These are phyloP conservation scores for Monosporascus sp. DNA, from an alignment of 2,329 filamentous ascomycete species.

Conservation along the genomic window DNA sequence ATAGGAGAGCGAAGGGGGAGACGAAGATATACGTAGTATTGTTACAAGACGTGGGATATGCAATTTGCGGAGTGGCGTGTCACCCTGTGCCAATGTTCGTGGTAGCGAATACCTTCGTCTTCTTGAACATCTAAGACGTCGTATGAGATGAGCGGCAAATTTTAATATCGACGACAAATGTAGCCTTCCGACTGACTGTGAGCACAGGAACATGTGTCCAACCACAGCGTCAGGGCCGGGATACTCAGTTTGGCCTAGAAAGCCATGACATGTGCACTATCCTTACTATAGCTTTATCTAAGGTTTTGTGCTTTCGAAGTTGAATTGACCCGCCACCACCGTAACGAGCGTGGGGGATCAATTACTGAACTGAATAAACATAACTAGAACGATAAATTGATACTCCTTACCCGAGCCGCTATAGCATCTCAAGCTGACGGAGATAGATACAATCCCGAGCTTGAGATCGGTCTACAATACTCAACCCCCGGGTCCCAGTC, in stretches of 20 bases:
- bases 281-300: too few relatives aligned
- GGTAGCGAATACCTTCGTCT: background rate
- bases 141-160: slow-evolving; percentile 17
- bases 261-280: too few relatives aligned
- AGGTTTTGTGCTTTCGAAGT: too few relatives aligned
- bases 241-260: too few relatives aligned
- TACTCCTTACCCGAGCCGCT: background rate
- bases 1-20: background rate
- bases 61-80: background rate
- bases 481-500: background rate
- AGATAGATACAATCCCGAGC: background rate
- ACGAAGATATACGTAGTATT: background rate
- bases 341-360: too few relatives aligned
- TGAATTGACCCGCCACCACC: too few relatives aligned
- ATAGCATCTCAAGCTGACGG: background rate
- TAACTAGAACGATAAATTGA: background rate
- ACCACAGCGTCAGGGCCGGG: too few relatives aligned
- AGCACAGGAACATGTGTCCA: background rate
- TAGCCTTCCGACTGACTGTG: slow-evolving; percentile 3
- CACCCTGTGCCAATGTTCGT: background rate
- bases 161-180: slow-evolving; percentile 20
- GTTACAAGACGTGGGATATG: background rate
- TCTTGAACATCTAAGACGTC: background rate
- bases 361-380: too few relatives aligned
- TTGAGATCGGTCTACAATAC: background rate